Percentiles rank a stretch among this genome's conserved stretches.
phyloP scores from a whole-genome alignment of 495 filamentous ascomycete genomes.

The Podospora anserina region DNA sequence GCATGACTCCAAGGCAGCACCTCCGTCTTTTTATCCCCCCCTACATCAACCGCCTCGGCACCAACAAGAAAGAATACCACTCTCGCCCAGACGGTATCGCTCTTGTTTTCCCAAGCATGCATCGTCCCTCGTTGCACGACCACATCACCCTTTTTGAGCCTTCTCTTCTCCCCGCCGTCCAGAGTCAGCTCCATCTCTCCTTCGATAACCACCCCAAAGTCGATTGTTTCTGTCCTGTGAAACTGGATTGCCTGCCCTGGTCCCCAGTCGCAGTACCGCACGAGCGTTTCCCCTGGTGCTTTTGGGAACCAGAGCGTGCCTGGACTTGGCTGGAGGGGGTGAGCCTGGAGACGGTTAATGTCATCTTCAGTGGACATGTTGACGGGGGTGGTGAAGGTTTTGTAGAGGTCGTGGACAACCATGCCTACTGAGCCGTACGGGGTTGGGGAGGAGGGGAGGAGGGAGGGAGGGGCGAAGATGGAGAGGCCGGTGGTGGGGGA shows the following conservation, averaged over 20 bases:
- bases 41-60: slow-evolving; percentile 38
- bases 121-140: slow-evolving; percentile 55
- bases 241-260: slow-evolving; percentile 44
- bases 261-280: slow-evolving; percentile 52
- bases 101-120: slow-evolving; percentile 60
- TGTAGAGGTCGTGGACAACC: slow-evolving; percentile 41
- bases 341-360: slow-evolving; percentile 37
- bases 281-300: slow-evolving; percentile 38
- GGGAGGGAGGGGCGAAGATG: slow-evolving; percentile 34
- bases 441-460: slow-evolving; percentile 35
- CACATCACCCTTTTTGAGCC: slow-evolving; percentile 54
- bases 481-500: slow-evolving; percentile 37
- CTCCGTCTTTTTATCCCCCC: slow-evolving; percentile 42
- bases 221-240: slow-evolving; percentile 63
- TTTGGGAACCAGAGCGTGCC: slow-evolving; percentile 36
- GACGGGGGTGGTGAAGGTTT: slow-evolving; percentile 34
- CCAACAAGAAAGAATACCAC: slow-evolving; percentile 55
- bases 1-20: slow-evolving; percentile 26
- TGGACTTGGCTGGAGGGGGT: slow-evolving; percentile 23
- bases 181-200: slow-evolving; percentile 51
- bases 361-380: slow-evolving; percentile 38
- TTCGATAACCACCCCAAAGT: slow-evolving; percentile 66
- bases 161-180: slow-evolving; percentile 52
- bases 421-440: slow-evolving; percentile 37
- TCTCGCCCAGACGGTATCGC: slow-evolving; percentile 47